Evolutionary conservation across 768 basidiomycete genomes (phyloP).

Genomic region (Pleurotus giganteus): DNA sequence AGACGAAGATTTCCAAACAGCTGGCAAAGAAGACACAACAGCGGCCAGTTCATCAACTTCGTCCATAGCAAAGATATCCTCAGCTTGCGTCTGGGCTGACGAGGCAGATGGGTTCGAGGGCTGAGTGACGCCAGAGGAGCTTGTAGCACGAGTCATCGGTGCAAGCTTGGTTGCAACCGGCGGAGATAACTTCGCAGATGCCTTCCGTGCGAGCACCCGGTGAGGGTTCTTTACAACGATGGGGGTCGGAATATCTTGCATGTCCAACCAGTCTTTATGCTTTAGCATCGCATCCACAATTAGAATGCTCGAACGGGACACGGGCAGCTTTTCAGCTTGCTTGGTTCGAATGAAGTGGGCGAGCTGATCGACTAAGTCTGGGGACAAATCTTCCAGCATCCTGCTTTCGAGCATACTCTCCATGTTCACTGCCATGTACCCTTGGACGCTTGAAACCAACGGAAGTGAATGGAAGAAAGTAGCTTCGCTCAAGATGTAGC

Average conservation of each 20-base stretch:
- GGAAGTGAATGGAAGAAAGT: slow-evolving; percentile 69
- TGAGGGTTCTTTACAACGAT: slow-evolving; percentile 32
- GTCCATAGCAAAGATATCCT: slow-evolving; percentile 87
- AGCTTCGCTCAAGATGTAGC: slow-evolving; percentile 79
- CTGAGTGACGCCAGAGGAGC: slow-evolving; percentile 18
- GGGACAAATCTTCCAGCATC: slow-evolving; percentile 75
- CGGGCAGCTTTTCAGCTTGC: slow-evolving; percentile 67
- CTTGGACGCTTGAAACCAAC: slow-evolving; percentile 69
- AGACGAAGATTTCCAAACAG: slow-evolving; percentile 49
- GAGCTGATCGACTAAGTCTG: slow-evolving; percentile 65
- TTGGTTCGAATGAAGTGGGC: slow-evolving; percentile 50
- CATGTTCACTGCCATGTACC: slow-evolving; percentile 79
- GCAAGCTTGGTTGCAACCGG: slow-evolving; percentile 17
- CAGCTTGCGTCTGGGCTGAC: slow-evolving; percentile 40
- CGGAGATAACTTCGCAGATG: slow-evolving; percentile 13
- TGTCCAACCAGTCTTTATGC: slow-evolving; percentile 67
- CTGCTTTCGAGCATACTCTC: slow-evolving; percentile 82
- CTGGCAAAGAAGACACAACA: slow-evolving; percentile 16
- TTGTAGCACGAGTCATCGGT: slow-evolving; percentile 14
- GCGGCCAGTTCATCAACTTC: slow-evolving; percentile 48
- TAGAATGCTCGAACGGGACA: slow-evolving; percentile 56
- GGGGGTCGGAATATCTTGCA: slow-evolving; percentile 64
- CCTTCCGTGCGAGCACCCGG: slow-evolving; percentile 10
- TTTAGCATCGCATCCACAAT: slow-evolving; percentile 54
- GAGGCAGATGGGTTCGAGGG: slow-evolving; percentile 19